Conservation (phyloP, 2,329 filamentous ascomycete species). For the Karstenula rhodostoma region DNA sequence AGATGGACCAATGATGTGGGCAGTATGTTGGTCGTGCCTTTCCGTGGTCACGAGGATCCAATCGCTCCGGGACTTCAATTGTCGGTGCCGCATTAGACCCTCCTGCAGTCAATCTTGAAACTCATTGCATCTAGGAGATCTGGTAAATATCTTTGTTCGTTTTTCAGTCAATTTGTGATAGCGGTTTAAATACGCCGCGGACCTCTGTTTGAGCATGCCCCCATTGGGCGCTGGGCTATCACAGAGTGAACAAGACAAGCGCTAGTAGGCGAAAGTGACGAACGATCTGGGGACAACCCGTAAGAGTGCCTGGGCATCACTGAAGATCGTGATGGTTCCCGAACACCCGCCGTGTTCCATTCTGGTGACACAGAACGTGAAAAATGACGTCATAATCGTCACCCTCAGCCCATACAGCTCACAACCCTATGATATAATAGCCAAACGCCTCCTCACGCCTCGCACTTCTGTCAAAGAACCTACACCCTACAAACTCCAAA, state of each 20-base stretch:
- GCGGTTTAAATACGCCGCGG: too few species aligned
- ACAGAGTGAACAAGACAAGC: background rate
- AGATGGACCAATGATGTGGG: too few species aligned
- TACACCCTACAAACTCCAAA: background rate
- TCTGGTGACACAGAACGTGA: background rate
- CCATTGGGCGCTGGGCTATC: too few species aligned
- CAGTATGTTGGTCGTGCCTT: too few species aligned
- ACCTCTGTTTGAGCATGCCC: too few species aligned
- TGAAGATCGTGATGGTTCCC: background rate
- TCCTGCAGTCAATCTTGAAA: too few species aligned
- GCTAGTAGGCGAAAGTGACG: background rate
- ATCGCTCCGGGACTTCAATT: too few species aligned
- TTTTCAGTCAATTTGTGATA: too few species aligned
- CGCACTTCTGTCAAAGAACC: background rate
- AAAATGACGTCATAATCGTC: slow-evolving; percentile 13
- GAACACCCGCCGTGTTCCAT: background rate
- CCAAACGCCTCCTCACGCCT: background rate
- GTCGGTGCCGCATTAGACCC: too few species aligned
- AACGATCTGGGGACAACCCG: background rate
- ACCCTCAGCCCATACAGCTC: background rate
- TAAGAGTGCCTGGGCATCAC: background rate
- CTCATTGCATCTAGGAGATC: too few species aligned
- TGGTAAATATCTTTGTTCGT: too few species aligned
- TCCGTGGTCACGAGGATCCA: too few species aligned
- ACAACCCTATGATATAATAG: background rate